Conservation (phyloP, 2,329 filamentous ascomycete genomes). For the Paecilomyces dactylethromorphus region DNA sequence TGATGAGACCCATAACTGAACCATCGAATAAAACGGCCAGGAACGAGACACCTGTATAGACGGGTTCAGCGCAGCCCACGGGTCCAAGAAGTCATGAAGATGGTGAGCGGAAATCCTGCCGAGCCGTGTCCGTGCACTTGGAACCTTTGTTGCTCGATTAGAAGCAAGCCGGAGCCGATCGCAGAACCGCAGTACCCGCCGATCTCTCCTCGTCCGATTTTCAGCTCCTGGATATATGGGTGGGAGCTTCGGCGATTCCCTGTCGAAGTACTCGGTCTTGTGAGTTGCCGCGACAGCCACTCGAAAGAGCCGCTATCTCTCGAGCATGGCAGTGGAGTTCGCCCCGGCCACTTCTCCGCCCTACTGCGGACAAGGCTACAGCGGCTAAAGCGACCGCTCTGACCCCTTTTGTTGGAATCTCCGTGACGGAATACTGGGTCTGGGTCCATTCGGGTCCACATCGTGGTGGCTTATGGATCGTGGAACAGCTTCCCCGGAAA, state of each 20-base stretch:
- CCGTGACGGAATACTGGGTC: neutral
- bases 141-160: neutral
- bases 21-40: constrained; percentile 6
- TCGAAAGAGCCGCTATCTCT: neutral
- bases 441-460: neutral
- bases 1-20: constrained; percentile 13
- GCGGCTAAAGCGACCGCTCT: neutral
- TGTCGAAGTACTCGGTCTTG: neutral
- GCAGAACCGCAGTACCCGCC: neutral
- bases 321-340: neutral
- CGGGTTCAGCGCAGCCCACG: constrained; percentile 8
- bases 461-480: neutral
- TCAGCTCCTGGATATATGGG: neutral
- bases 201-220: neutral
- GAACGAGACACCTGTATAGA: constrained; percentile 5
- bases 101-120: constrained; percentile 15
- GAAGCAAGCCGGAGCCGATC: constrained; percentile 7
- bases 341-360: neutral
- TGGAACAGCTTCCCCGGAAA: neutral
- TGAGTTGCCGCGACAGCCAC: neutral
- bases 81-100: constrained; percentile 8
- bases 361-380: neutral
- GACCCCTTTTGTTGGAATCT: neutral
- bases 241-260: neutral
- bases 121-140: constrained; percentile 15